Evolutionary conservation across 2,329 filamentous ascomycete genomes (phyloP), one percentile per base, ranked within the genome.

Genomic region (Harringtonia lauricola): DNA sequence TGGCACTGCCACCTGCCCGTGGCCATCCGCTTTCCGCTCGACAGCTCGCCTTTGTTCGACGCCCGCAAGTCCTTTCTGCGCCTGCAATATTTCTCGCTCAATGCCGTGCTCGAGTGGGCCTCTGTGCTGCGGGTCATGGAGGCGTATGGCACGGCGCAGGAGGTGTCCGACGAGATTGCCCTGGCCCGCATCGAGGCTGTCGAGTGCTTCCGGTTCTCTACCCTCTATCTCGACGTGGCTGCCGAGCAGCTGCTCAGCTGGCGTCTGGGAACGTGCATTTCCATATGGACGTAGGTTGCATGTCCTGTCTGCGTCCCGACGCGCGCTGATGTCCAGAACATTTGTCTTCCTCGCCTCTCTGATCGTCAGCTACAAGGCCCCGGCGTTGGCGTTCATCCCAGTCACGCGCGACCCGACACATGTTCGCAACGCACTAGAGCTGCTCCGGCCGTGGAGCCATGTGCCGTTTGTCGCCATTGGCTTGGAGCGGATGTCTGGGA

Each of bases 121-220:
- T 47, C 47, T 2, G 47, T 49, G 14, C 43, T 49, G 33, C 41
- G 43, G 14, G 47, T 49, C 18, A 43, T 49, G 35, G 47, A 49
- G 29, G 39, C 43, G 13, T 42, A 46, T 30, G 43, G 41, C 43
- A 44, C 33, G 8, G 45, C 35, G 17, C 35, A 37, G 9, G 45
- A 45, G n/a, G 36, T 19, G 7, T 40, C 46, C 4, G 42, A 47
- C 8, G 37, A 47, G 26, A 42, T 49, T 19, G 43, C 40, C 2
- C 28, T 45, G 26, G 47, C 47, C 2, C 38, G 38, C 15, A 14
- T 40, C 21, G 47, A 47, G 34, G 45, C 45, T 6, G 22, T 35
- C 12, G 47, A 49, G 21, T 49, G 42, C 36, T 43, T 46, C 26
- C 34, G 41, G 15, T 43, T 19, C 28, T 43, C 31, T n/a, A 36